A percentile compares a stretch with the other conserved stretches of the same genome.
Evolutionary conservation across 1,284 basidiomycete species (phyloP).

Genomic region (Microbotryum intermedium): DNA sequence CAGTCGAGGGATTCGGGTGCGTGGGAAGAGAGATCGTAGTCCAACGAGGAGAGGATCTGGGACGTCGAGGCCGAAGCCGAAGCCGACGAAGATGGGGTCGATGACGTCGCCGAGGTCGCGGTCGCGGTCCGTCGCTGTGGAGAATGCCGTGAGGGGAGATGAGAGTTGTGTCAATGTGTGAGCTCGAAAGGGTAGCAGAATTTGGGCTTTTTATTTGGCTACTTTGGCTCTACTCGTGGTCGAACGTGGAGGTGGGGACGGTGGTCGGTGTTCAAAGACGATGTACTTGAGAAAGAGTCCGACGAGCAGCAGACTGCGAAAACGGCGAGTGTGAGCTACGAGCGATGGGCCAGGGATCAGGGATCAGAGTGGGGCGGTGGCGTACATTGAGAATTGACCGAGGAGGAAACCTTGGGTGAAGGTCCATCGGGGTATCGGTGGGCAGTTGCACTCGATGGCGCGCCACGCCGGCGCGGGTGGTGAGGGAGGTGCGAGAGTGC

Average conservation of each 20-base stretch:
- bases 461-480: not conserved
- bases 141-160: slow-evolving; percentile 3
- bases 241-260: slow-evolving; percentile 3
- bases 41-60: slow-evolving; percentile 43
- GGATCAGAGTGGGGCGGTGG: slow-evolving; percentile 17
- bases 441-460: not conserved
- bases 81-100: slow-evolving; percentile 33
- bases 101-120: slow-evolving; percentile 32
- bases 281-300: slow-evolving; percentile 48
- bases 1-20: slow-evolving; percentile 48
- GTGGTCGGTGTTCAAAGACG: slow-evolving; percentile 43
- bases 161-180: slow-evolving; percentile 1
- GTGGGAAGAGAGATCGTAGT: slow-evolving; percentile 48
- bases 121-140: slow-evolving; percentile 29
- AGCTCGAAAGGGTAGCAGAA: not conserved
- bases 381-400: slow-evolving; percentile 45
- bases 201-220: not conserved
- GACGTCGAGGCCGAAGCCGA: slow-evolving; percentile 39
- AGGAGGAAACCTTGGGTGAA: slow-evolving; percentile 50
- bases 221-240: slow-evolving; percentile 23
- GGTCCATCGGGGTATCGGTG: slow-evolving; percentile 35
- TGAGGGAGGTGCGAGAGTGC: too few species aligned
- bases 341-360: too few species aligned
- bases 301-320: slow-evolving; percentile 37
- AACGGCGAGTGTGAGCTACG: not conserved